Percentiles rank a stretch among this genome's conserved stretches.
Evolutionary conservation across 352 stramenopile genomes (phyloP).

Genomic region (Pythium brassicae): DNA sequence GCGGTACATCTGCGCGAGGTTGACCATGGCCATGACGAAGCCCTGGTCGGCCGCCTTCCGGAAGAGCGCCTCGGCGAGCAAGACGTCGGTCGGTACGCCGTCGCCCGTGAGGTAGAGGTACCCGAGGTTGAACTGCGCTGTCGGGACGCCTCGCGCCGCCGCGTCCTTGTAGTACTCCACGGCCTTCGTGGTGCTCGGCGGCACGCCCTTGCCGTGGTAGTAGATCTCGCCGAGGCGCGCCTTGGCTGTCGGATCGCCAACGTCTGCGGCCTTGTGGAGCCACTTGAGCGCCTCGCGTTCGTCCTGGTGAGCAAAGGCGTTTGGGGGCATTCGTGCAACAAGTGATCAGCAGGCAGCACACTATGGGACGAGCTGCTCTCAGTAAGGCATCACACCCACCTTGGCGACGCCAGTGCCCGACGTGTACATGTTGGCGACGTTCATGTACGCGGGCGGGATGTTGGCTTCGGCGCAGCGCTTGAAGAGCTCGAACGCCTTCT

Average conservation of each 20-base stretch:
- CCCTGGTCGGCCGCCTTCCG: constrained; percentile 67
- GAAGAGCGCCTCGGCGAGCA: constrained; percentile 72
- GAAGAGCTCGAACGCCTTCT: constrained; percentile 80
- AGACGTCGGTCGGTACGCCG: constrained; percentile 43
- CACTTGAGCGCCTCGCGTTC: constrained; percentile 61
- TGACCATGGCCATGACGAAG: constrained; percentile 87
- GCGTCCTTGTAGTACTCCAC: constrained; percentile 72
- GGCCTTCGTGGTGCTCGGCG: constrained; percentile 45
- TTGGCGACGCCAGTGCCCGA: constrained; percentile 65
- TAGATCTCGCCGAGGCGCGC: constrained; percentile 69
- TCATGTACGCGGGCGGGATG: constrained; percentile 73
- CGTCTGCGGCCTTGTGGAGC: constrained; percentile 71
- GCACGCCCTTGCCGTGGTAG: constrained; percentile 53
- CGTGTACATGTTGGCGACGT: constrained; percentile 82
- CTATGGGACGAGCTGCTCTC: too few species aligned
- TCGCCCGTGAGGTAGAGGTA: constrained; percentile 69
- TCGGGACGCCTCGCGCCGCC: constrained; percentile 45
- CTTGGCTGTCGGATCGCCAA: constrained; percentile 70
- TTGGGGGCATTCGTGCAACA: too few species aligned
- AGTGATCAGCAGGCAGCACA: not conserved
- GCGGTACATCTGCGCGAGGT: constrained; percentile 82
- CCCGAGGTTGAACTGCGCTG: constrained; percentile 77
- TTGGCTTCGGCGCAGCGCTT: constrained; percentile 53
- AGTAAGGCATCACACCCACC: constrained; percentile 17
- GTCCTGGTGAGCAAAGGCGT: constrained; percentile 37